Percentiles rank a stretch among this genome's conserved stretches.
phyloP scores from a whole-genome alignment of 2,329 filamentous ascomycete species.

The Didymella lethalis region DNA sequence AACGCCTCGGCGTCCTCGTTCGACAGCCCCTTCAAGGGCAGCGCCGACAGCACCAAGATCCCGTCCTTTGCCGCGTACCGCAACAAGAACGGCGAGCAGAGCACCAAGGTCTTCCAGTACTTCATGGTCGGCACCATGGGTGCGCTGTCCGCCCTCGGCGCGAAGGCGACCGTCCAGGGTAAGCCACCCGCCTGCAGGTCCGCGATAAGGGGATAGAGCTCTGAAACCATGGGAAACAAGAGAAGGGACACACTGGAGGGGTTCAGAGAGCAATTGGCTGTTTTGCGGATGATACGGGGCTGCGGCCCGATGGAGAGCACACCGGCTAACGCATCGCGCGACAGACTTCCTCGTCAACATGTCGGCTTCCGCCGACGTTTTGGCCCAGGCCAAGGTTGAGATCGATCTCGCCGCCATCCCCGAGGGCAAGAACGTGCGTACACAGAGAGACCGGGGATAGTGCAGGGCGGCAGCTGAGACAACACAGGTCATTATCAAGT shows the following conservation, averaged over 20 bases:
- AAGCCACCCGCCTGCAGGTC: constrained; percentile 50
- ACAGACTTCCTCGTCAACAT: constrained; percentile 99
- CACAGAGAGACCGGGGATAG: neutral
- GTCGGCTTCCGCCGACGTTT: constrained; percentile 96
- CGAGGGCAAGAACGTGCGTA: constrained; percentile 97
- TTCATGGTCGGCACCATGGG: constrained; percentile 99
- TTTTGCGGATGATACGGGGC: constrained; percentile 40
- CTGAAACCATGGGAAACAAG: constrained; percentile 13
- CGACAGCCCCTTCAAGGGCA: constrained; percentile 64
- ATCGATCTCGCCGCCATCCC: constrained; percentile 91
- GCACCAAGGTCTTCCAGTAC: constrained; percentile 92
- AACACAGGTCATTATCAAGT: constrained; percentile 93
- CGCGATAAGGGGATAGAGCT: constrained; percentile 21
- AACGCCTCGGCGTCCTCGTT: constrained; percentile 56
- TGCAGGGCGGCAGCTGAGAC: constrained; percentile 25
- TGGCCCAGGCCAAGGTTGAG: constrained; percentile 99
- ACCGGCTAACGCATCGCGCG: constrained; percentile 40
- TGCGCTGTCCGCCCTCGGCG: constrained; percentile 87
- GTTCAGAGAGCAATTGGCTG: constrained; percentile 40
- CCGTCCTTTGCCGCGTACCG: constrained; percentile 91
- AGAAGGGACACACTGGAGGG: constrained; percentile 3
- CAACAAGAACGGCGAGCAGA: constrained; percentile 70
- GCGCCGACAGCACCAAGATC: constrained; percentile 68
- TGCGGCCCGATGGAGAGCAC: constrained; percentile 35
- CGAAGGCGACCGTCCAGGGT: constrained; percentile 99